Base-by-base conservation (phyloP, 78 protist genomes). In the Chrysochromulina parva region DNA sequence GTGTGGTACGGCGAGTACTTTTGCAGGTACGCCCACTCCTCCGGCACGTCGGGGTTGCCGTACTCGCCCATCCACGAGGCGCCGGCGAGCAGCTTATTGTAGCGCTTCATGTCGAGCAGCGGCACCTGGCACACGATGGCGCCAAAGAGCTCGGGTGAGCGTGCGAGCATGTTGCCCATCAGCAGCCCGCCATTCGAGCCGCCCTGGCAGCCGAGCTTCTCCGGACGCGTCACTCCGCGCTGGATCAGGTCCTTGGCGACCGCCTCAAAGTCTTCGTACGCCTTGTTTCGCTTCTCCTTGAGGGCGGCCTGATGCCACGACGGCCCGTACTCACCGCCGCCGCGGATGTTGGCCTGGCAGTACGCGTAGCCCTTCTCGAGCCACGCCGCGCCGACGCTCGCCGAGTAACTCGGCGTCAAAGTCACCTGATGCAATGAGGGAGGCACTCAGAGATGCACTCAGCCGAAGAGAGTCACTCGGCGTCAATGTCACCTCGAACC, bases 41-140 rank as follows among this genome's bases (percentile, higher is more conserved):
- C 92, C 22, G 95, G 85, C 26, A 76, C 65, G 50, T 95, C 96
- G 19, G 94, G 47, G 69, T 69, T 3, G 74, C 97, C 98, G 90
- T 95, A 97, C 67, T 98, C 99, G 28, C 93, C 54, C 53, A 26
- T 55, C 99, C 99, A 97, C 11, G 93, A 1, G n/a, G 55, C 20
- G 55, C 99, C 99, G 71, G 97, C 94, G 10, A 98, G 93, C 54
- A 96, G 96, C 88, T 95, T 93, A 91, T 98, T 98, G 92, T 94
- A 98, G 60, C 94, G 71, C 10, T 94, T 85, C 99, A 98, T 98
- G 88, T 98, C 98, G 59, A 96, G 69, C 6, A 97, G 98, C 53
- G 97, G 57, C 53, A 20, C 92, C 78, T 57, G 81, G 93, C 93
- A 90, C n/a, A 90, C 89, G 17, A 90, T 24, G 24, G 90, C 93